Conservation (phyloP, 1,139 yeast species). For the Pichia inconspicua region DNA sequence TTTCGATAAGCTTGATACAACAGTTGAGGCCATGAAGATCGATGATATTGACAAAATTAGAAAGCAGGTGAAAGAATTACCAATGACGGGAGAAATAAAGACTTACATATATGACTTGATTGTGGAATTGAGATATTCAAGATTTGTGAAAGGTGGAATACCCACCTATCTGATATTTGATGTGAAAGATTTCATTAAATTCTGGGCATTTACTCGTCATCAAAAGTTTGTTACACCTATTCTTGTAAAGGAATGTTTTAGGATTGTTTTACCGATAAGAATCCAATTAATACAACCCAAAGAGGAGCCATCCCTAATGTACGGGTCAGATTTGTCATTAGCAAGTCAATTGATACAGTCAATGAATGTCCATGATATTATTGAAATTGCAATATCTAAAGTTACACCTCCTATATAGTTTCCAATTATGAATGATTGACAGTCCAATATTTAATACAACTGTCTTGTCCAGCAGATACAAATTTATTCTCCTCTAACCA, state of each 20-base stretch:
- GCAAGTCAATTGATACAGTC: slow-evolving; percentile 34
- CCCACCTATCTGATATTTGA: slow-evolving; percentile 39
- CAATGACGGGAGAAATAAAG: slow-evolving; percentile 34
- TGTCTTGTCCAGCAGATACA: slow-evolving; percentile 74
- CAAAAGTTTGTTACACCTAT: slow-evolving; percentile 41
- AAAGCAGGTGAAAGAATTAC: slow-evolving; percentile 19
- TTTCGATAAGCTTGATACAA: background rate
- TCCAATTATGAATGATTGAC: slow-evolving; percentile 24
- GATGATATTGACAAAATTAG: background rate
- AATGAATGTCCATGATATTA: slow-evolving; percentile 39
- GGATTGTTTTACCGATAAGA: slow-evolving; percentile 39
- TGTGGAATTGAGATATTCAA: slow-evolving; percentile 41
- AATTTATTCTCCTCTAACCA: slow-evolving; percentile 51
- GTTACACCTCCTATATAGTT: slow-evolving; percentile 40
- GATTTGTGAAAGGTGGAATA: slow-evolving; percentile 43
- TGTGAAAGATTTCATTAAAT: slow-evolving; percentile 33
- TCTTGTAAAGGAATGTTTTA: slow-evolving; percentile 40
- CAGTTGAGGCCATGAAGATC: background rate
- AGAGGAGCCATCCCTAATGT: slow-evolving; percentile 44
- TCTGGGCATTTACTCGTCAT: slow-evolving; percentile 36
- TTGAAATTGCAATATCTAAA: slow-evolving; percentile 40
- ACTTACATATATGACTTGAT: slow-evolving; percentile 50
- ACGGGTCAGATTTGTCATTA: slow-evolving; percentile 43
- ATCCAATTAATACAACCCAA: slow-evolving; percentile 31
- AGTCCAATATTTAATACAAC: slow-evolving; percentile 70